These are phyloP conservation scores for Grosmannia huntii DNA, from an alignment of 2,329 filamentous ascomycete species.

Conservation along the genomic window DNA sequence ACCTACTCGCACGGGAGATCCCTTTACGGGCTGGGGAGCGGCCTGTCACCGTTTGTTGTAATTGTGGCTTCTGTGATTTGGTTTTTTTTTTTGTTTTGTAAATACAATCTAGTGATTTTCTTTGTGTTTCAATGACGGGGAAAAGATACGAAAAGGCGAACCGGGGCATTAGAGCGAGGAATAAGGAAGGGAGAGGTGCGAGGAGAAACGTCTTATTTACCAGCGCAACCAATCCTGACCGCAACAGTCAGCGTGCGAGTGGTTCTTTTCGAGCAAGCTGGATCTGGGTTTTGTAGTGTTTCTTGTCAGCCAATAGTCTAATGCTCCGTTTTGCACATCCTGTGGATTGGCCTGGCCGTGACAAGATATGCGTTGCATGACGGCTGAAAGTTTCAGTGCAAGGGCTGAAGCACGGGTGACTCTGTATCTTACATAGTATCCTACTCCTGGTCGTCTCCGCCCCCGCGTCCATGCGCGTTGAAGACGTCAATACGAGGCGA, in stretches of 20 bases:
- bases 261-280: not conserved
- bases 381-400: not conserved
- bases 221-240: not conserved
- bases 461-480: too few relatives aligned
- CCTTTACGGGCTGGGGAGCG: not conserved
- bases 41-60: not conserved
- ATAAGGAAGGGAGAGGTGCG: not conserved
- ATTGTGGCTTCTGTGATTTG: not conserved
- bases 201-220: not conserved
- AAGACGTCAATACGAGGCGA: too few relatives aligned
- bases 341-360: not conserved
- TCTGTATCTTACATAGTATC: too few relatives aligned
- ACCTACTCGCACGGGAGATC: not conserved
- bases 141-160: not conserved
- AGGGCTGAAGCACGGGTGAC: too few relatives aligned
- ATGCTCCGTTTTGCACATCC: not conserved
- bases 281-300: not conserved
- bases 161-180: not conserved
- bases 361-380: not conserved
- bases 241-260: not conserved
- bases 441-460: too few relatives aligned
- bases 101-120: conserved; percentile 1
- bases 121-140: not conserved
- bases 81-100: not conserved
- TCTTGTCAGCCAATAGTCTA: not conserved